Conservation (phyloP, 352 stramenopile genomes). For the Phytopythium cucurbitacearum region DNA sequence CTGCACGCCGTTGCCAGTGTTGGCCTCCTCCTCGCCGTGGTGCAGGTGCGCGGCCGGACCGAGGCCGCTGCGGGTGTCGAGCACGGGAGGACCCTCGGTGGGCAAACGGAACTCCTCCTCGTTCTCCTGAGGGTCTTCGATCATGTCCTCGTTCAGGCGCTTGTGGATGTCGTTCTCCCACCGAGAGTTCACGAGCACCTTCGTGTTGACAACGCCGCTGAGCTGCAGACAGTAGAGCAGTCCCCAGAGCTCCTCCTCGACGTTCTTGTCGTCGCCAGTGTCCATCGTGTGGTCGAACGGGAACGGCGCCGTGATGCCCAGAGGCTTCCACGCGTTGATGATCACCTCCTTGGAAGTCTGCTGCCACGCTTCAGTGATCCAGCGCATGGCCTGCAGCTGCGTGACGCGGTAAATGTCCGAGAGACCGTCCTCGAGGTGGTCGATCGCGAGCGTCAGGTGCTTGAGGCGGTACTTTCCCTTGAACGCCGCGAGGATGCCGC, state of each 20-base stretch:
- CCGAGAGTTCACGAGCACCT: slow-evolving; percentile 84
- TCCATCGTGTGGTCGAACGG: slow-evolving; percentile 57
- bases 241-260: slow-evolving; percentile 83
- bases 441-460: slow-evolving; percentile 78
- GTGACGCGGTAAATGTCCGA: slow-evolving; percentile 78
- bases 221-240: slow-evolving; percentile 84
- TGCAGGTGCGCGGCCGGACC: slow-evolving; percentile 14
- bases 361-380: slow-evolving; percentile 83
- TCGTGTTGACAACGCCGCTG: slow-evolving; percentile 82
- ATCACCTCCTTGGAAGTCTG: slow-evolving; percentile 76
- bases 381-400: slow-evolving; percentile 84
- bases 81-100: slow-evolving; percentile 20
- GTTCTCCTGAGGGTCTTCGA: slow-evolving; percentile 78
- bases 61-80: slow-evolving; percentile 11
- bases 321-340: slow-evolving; percentile 71
- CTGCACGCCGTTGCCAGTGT: slow-evolving; percentile 15
- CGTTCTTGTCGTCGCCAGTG: slow-evolving; percentile 71
- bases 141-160: slow-evolving; percentile 85
- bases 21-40: slow-evolving; percentile 25
- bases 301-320: slow-evolving; percentile 61
- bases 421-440: slow-evolving; percentile 75
- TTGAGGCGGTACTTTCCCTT: slow-evolving; percentile 87
- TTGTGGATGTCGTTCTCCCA: slow-evolving; percentile 90
- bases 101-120: slow-evolving; percentile 78
- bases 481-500: slow-evolving; percentile 76